Percentiles rank a stretch among this genome's conserved stretches.
phyloP scores from a whole-genome alignment of 306 rosid genomes.

The Rosa chinensis region DNA sequence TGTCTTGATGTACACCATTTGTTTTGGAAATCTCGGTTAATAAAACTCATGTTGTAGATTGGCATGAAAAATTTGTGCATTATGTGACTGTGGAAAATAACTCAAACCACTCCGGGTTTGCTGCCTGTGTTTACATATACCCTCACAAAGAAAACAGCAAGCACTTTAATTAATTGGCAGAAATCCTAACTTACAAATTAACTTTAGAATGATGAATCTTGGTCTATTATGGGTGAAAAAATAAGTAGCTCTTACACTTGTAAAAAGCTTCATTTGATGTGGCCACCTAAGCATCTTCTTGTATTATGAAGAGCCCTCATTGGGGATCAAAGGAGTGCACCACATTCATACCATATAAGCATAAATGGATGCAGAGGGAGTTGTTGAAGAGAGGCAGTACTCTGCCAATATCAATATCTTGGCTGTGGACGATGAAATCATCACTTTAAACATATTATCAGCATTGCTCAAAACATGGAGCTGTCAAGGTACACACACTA shows the following conservation, averaged over 20 bases:
- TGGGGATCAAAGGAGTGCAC: neutral
- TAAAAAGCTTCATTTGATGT: conserved; percentile 10
- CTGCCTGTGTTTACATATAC: too few relatives aligned
- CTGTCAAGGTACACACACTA: conserved; percentile 42
- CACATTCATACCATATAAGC: neutral
- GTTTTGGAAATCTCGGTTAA: too few relatives aligned
- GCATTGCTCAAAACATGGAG: conserved; percentile 49
- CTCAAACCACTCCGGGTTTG: too few relatives aligned
- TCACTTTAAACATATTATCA: conserved; percentile 40
- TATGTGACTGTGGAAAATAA: too few relatives aligned
- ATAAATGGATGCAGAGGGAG: conserved; percentile 29
- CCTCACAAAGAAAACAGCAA: too few relatives aligned
- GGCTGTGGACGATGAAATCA: conserved; percentile 65
- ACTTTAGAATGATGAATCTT: too few relatives aligned
- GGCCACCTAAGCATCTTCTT: neutral
- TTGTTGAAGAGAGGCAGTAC: conserved; percentile 8
- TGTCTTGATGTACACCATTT: too few relatives aligned
- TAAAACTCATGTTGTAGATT: too few relatives aligned
- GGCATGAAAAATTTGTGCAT: too few relatives aligned
- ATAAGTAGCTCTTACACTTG: neutral
- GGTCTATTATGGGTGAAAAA: neutral
- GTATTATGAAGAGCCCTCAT: neutral
- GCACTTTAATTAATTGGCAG: too few relatives aligned
- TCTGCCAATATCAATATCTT: conserved; percentile 33
- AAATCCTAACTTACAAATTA: too few relatives aligned